Conservation (phyloP, 179 eudicot genomes). For the Camellia oleifera region DNA sequence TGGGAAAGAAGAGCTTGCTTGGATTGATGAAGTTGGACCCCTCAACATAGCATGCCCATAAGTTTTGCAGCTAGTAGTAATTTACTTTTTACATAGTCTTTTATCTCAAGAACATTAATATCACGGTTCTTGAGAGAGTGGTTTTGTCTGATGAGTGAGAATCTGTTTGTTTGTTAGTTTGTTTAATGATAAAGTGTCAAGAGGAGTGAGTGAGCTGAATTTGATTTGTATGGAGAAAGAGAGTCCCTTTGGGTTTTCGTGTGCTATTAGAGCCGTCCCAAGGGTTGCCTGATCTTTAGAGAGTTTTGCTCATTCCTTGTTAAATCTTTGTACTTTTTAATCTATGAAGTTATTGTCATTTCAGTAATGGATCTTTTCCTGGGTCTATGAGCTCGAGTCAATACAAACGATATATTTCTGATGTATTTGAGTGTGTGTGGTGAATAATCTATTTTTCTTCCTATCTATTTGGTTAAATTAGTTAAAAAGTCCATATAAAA, state of each 20-base stretch:
- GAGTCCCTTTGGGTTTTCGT: slow-evolving; percentile 10
- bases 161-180: background rate
- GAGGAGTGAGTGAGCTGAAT: background rate
- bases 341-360: background rate
- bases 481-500: too few species aligned
- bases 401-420: background rate
- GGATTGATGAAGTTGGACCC: slow-evolving; percentile 13
- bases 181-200: background rate
- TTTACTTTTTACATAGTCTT: background rate
- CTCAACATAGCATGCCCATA: slow-evolving; percentile 17
- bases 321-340: background rate
- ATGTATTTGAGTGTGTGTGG: too few species aligned
- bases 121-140: background rate
- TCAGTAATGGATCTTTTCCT: background rate
- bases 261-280: slow-evolving; percentile 20
- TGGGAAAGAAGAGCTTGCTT: slow-evolving; percentile 12
- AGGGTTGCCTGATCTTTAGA: background rate
- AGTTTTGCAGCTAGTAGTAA: slow-evolving; percentile 27
- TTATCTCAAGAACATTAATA: background rate
- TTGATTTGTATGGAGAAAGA: background rate
- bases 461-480: too few species aligned
- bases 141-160: slow-evolving; percentile 9
- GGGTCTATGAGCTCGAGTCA: too few species aligned
- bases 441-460: too few species aligned
- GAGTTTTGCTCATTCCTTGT: slow-evolving; percentile 4